phyloP scores from a whole-genome alignment of 441 rosid species.

The Adansonia madagascariensis region DNA sequence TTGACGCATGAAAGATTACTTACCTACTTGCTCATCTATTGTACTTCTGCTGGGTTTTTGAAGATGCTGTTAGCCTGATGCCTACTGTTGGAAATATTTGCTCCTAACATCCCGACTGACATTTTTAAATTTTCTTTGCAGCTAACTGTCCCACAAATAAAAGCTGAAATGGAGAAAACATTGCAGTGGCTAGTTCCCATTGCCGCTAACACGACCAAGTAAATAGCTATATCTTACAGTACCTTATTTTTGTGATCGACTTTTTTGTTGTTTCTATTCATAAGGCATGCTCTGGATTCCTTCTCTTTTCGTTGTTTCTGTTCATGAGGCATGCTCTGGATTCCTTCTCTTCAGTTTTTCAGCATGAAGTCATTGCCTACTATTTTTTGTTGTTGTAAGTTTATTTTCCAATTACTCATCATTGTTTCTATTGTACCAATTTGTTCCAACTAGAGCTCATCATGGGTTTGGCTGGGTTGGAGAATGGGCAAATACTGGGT shows the following conservation, averaged over 20 bases:
- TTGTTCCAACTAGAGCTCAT: conserved; percentile 68
- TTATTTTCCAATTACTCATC: conserved; percentile 21
- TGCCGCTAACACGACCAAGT: conserved; percentile 95
- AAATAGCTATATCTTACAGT: conserved; percentile 30
- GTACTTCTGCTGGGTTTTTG: conserved; percentile 1
- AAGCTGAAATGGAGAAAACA: conserved; percentile 94
- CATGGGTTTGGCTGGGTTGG: conserved; percentile 99
- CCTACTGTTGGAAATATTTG: not conserved
- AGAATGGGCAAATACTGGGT: conserved; percentile 99
- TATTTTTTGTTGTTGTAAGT: not conserved
- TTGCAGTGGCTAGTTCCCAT: conserved; percentile 95
- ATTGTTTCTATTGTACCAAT: conserved; percentile 25
- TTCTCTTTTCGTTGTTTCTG: conserved; percentile 4
- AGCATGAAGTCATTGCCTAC: not conserved
- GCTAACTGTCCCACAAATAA: conserved; percentile 81
- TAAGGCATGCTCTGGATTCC: conserved; percentile 1
- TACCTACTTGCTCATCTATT: conserved; percentile 13
- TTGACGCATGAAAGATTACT: conserved; percentile 4
- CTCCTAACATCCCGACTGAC: conserved; percentile 15
- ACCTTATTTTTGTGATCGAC: not conserved
- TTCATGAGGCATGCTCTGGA: conserved; percentile 8
- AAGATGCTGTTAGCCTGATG: not conserved
- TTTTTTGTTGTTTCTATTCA: conserved; percentile 7
- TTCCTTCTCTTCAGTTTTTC: not conserved
- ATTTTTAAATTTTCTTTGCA: conserved; percentile 39